A percentile compares a stretch with the other conserved stretches of the same genome.
Conservation (phyloP, 768 basidiomycete species). For the Phlebiopsis flavidoalba region DNA sequence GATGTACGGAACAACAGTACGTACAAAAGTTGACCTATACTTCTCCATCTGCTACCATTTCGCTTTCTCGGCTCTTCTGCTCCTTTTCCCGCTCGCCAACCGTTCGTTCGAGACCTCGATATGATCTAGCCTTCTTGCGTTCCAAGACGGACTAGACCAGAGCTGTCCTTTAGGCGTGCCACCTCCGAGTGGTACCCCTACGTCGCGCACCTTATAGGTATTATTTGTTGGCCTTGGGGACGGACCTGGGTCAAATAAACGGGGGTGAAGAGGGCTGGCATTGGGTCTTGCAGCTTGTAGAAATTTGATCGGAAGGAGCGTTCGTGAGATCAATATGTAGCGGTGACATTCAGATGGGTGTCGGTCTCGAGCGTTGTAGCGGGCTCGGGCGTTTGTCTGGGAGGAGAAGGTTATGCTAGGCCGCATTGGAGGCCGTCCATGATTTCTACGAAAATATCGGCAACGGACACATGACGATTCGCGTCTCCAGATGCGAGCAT, state of each 20-base stretch:
- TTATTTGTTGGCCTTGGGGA: slow-evolving; percentile 6
- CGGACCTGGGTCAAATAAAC: slow-evolving; percentile 33
- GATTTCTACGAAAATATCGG: slow-evolving; percentile 27
- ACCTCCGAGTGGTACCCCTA: slow-evolving; percentile 66
- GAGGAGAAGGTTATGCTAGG: slow-evolving; percentile 12
- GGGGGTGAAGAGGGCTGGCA: slow-evolving; percentile 43
- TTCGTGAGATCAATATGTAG: slow-evolving; percentile 61
- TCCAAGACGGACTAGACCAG: slow-evolving; percentile 64
- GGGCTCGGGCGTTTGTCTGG: too few species aligned
- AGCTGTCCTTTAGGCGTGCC: slow-evolving; percentile 56
- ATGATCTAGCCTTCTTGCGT: slow-evolving; percentile 62
- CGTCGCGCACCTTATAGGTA: slow-evolving; percentile 18
- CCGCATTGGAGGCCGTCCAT: slow-evolving; percentile 18
- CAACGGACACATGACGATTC: slow-evolving; percentile 77
- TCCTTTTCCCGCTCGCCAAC: slow-evolving; percentile 71
- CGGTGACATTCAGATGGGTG: too few species aligned
- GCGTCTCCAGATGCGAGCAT: slow-evolving; percentile 59
- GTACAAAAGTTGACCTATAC: slow-evolving; percentile 4
- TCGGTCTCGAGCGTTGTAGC: slow-evolving; percentile 37
- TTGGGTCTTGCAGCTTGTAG: slow-evolving; percentile 45
- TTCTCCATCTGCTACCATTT: slow-evolving; percentile 5
- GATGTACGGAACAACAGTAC: background rate
- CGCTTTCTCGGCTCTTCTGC: slow-evolving; percentile 28
- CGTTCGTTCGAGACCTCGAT: slow-evolving; percentile 72
- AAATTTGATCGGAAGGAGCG: slow-evolving; percentile 66